These are phyloP conservation scores for Angophora floribunda DNA, from an alignment of 345 rosid species.

Conservation along the genomic window DNA sequence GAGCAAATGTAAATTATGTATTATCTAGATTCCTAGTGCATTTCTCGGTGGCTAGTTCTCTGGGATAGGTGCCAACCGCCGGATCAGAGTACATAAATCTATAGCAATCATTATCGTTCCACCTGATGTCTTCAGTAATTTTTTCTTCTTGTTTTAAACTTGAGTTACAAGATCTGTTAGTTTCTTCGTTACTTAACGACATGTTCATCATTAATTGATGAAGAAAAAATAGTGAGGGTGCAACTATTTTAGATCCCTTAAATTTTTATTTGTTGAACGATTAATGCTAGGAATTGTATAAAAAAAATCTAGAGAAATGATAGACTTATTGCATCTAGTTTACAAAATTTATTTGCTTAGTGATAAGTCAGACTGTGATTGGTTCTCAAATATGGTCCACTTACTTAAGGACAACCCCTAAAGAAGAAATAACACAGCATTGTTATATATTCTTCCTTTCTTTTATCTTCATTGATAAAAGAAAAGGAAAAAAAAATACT, in stretches of 20 bases:
- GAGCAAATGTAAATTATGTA: background rate
- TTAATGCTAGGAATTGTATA: background rate
- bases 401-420: background rate
- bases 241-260: background rate
- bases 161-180: background rate
- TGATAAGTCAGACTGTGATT: background rate
- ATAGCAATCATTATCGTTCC: background rate
- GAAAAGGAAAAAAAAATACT: background rate
- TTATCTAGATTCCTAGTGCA: background rate
- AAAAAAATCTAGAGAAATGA: background rate
- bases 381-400: background rate
- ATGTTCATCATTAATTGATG: background rate
- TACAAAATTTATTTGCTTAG: background rate
- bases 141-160: background rate
- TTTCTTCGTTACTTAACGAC: background rate
- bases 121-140: background rate
- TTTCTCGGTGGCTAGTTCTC: background rate
- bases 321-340: background rate
- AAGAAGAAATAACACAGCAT: background rate
- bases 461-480: background rate
- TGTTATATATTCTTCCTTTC: background rate
- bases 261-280: background rate
- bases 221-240: background rate
- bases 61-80: fast-evolving
- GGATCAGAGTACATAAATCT: background rate